Conservation (phyloP, 2,329 filamentous ascomycete species). For the Nigrospora oryzae region DNA sequence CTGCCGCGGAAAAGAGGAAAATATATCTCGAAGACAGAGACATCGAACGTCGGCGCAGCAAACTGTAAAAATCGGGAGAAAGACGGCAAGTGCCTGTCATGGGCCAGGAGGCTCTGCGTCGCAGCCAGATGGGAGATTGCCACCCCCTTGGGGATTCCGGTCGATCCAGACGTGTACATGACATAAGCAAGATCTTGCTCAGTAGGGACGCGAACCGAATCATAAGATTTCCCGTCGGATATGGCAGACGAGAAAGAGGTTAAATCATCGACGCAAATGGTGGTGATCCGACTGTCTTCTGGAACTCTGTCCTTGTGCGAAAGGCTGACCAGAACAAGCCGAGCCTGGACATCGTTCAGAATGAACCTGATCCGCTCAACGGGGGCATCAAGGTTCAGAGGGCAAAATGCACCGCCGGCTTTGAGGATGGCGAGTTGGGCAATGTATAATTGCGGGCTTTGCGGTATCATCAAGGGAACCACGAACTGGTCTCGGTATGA, state of each 20-base stretch:
- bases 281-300: conserved; percentile 7
- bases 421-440: conserved; percentile 71
- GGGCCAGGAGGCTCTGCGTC: conserved; percentile 74
- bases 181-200: conserved; percentile 63
- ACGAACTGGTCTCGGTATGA: conserved; percentile 31
- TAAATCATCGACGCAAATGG: conserved; percentile 2
- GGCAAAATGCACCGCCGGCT: conserved; percentile 78
- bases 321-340: conserved; percentile 56
- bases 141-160: conserved; percentile 83
- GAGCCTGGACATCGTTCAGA: conserved; percentile 64
- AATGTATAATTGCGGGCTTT: conserved; percentile 71
- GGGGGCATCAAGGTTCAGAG: conserved; percentile 71
- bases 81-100: conserved; percentile 65
- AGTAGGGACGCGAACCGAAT: conserved; percentile 6
- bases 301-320: conserved; percentile 34
- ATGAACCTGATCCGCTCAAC: conserved; percentile 73
- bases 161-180: conserved; percentile 90
- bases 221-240: background rate
- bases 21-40: conserved; percentile 92
- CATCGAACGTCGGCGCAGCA: conserved; percentile 86
- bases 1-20: conserved; percentile 69
- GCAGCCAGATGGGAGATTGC: conserved; percentile 71
- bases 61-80: conserved; percentile 85
- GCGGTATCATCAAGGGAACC: conserved; percentile 69
- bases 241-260: background rate